Evolutionary conservation across 2,329 filamentous ascomycete genomes (phyloP).

Genomic region (Exophiala lecanii-corni): DNA sequence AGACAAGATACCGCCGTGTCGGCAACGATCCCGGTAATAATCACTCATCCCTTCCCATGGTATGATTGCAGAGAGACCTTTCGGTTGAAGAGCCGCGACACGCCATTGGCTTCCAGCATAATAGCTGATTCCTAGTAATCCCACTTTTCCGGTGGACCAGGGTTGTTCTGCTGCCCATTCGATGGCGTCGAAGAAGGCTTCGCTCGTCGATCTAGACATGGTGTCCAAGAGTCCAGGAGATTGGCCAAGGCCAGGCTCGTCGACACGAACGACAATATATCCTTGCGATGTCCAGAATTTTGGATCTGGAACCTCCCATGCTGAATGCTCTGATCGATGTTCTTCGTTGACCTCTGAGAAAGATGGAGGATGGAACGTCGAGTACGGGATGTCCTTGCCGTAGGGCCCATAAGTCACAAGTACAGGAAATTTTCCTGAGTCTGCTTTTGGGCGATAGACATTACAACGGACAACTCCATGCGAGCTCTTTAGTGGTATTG

Average conservation of each 20-base stretch:
- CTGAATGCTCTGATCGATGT: conserved; percentile 51
- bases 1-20: conserved; percentile 58
- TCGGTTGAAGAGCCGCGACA: conserved; percentile 49
- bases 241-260: conserved; percentile 50
- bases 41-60: conserved; percentile 56
- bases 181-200: conserved; percentile 49
- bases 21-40: conserved; percentile 54
- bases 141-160: conserved; percentile 50
- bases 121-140: conserved; percentile 49
- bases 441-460: conserved; percentile 46
- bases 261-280: conserved; percentile 53
- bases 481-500: conserved; percentile 39
- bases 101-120: conserved; percentile 53
- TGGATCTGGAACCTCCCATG: conserved; percentile 58
- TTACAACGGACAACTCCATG: conserved; percentile 46
- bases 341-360: conserved; percentile 51
- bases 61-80: conserved; percentile 48
- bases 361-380: conserved; percentile 45
- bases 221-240: conserved; percentile 50
- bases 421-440: conserved; percentile 50
- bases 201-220: conserved; percentile 49
- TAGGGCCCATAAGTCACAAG: conserved; percentile 69
- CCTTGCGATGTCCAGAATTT: conserved; percentile 53
- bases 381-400: conserved; percentile 66
- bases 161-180: conserved; percentile 50